Percentiles rank a stretch among this genome's conserved stretches.
phyloP scores from a whole-genome alignment of 768 basidiomycete genomes.

The Stropharia rugosoannulata region DNA sequence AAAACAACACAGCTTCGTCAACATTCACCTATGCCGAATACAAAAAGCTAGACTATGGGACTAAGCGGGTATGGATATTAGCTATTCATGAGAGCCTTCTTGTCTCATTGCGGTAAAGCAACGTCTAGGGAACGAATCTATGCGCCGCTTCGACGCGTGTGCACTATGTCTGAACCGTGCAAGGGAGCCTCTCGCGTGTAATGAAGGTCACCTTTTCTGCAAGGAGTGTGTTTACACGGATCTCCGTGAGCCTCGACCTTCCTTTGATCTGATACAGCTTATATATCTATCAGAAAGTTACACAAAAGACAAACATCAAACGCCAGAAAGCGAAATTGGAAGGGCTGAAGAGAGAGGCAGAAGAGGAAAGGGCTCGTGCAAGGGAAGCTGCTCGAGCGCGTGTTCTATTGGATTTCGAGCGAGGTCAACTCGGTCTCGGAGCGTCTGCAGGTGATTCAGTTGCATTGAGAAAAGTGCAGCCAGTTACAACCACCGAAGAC shows the following conservation, averaged over 20 bases:
- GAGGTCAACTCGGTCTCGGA: constrained; percentile 75
- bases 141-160: constrained; percentile 91
- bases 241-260: constrained; percentile 51
- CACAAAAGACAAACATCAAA: constrained; percentile 92
- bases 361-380: constrained; percentile 70
- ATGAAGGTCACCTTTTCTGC: constrained; percentile 91
- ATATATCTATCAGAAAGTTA: constrained; percentile 44
- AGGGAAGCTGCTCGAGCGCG: constrained; percentile 81
- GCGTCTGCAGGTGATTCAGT: constrained; percentile 35
- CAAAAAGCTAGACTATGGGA: constrained; percentile 83
- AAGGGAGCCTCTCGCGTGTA: constrained; percentile 80
- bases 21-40: constrained; percentile 91
- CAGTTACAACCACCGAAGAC: constrained; percentile 1
- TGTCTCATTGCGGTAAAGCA: constrained; percentile 36
- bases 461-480: constrained; percentile 15
- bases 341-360: constrained; percentile 72
- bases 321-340: constrained; percentile 82
- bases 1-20: constrained; percentile 87
- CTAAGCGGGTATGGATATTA: constrained; percentile 54
- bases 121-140: constrained; percentile 88
- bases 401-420: constrained; percentile 88
- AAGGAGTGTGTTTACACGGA: constrained; percentile 92
- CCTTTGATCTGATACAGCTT: background rate
- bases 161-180: constrained; percentile 84
- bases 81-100: background rate